Percentiles rank a stretch among this genome's conserved stretches.
phyloP scores from a whole-genome alignment of 2,329 filamentous ascomycete species.

The Sarocladium kiliense region DNA sequence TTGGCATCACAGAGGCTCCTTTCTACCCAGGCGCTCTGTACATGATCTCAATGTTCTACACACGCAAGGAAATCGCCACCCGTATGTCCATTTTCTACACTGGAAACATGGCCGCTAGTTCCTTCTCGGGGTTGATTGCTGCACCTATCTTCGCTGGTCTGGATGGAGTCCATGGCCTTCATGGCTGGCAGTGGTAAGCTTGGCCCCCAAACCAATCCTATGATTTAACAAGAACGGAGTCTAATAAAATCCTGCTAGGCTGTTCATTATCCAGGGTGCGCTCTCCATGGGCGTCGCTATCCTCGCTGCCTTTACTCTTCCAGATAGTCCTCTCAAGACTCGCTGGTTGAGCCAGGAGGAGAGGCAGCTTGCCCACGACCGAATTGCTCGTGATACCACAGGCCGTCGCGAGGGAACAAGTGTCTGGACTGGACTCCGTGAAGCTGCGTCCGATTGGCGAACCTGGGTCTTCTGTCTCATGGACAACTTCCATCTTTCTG shows the following conservation, averaged over 20 bases:
- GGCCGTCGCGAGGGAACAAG: constrained; percentile 13
- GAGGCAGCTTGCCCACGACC: constrained; percentile 29
- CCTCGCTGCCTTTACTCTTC: constrained; percentile 13
- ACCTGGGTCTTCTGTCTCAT: constrained; percentile 42
- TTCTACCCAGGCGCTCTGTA: background rate
- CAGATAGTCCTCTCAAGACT: constrained; percentile 33
- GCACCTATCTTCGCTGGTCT: constrained; percentile 16
- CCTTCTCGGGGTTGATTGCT: constrained; percentile 19
- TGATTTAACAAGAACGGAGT: no score
- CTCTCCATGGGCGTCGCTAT: constrained; percentile 14
- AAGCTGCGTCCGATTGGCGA: constrained; percentile 31
- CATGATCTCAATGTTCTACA: constrained; percentile 17
- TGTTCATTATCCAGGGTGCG: constrained; percentile 29
- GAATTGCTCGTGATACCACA: constrained; percentile 35
- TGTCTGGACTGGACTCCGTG: background rate
- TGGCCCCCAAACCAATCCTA: no score
- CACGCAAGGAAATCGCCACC: constrained; percentile 19
- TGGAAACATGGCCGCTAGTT: constrained; percentile 16
- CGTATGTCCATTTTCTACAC: constrained; percentile 19
- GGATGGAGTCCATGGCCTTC: constrained; percentile 20
- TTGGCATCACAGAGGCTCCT: constrained; percentile 19
- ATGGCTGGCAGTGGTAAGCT: constrained; percentile 32
- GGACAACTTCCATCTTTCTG: constrained; percentile 44
- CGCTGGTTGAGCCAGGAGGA: constrained; percentile 33
- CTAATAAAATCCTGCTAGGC: no score